Evolutionary conservation across 805 yeast genomes (phyloP).

Genomic region (Sugiyamaella smithiae): DNA sequence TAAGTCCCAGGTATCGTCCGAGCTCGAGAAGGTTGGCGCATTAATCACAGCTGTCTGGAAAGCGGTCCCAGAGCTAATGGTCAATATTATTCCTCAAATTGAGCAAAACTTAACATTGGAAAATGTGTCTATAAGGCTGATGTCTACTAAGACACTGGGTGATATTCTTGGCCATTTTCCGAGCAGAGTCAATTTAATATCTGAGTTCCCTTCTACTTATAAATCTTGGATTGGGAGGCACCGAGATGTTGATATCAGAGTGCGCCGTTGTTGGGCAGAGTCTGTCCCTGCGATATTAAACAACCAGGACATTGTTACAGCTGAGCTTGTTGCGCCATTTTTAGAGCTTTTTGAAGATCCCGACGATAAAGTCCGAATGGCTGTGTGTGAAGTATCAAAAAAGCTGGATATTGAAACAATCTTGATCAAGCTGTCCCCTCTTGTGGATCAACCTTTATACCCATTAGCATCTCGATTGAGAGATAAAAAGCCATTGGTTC

Average conservation of each 20-base stretch:
- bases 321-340: constrained; percentile 37
- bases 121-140: constrained; percentile 55
- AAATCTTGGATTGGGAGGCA: constrained; percentile 71
- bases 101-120: constrained; percentile 73
- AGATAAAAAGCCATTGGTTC: constrained; percentile 64
- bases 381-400: constrained; percentile 52
- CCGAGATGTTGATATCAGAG: constrained; percentile 61
- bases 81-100: constrained; percentile 71
- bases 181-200: constrained; percentile 55
- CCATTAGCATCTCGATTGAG: constrained; percentile 63
- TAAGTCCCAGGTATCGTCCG: constrained; percentile 22
- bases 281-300: constrained; percentile 49
- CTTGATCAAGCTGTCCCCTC: constrained; percentile 45
- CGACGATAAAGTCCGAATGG: constrained; percentile 67
- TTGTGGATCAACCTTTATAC: constrained; percentile 33
- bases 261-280: constrained; percentile 69
- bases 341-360: constrained; percentile 70
- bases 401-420: constrained; percentile 45
- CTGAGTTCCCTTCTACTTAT: constrained; percentile 60
- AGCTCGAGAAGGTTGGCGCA: constrained; percentile 59
- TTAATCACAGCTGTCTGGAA: constrained; percentile 71
- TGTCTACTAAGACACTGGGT: constrained; percentile 76
- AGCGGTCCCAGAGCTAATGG: constrained; percentile 68
- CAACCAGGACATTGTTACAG: constrained; percentile 41
- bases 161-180: constrained; percentile 50